Base-by-base conservation (phyloP, 441 rosid species). In the Gossypium aridum region DNA sequence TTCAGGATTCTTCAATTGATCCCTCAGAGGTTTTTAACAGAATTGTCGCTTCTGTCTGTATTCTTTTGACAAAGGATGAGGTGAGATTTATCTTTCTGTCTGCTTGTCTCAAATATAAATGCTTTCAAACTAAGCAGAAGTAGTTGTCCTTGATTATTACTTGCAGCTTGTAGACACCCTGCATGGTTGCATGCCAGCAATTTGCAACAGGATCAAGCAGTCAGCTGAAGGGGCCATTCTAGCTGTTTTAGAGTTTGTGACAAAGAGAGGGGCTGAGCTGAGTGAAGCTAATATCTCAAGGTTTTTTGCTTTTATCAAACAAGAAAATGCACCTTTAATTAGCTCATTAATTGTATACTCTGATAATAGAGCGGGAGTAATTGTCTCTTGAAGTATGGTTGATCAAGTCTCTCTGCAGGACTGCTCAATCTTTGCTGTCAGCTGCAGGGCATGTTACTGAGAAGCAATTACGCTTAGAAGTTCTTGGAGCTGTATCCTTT, bases 1-100 rank as follows among this genome's bases (percentile, higher is more conserved):
- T 83, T 76, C 96, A 96, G 99, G 98, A 96, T 88, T 94, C 98
- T 78, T 96, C 99, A 60, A 96, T 96, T 76, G 99, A 96, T 83
- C 99, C 98, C 63, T 96, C 99, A 17, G 98, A 96, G 84, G 97
- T 96, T 86, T 94, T 92, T 73, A 94, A 96, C 87, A 87, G 99
- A 88, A 89, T 96, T 76, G 91, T 94, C 76, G 88, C 94, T 53
- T 94, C 98, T 69, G 78, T 89, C 65, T 90, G 97, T 87, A 78
- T 80, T 75, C 89, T 94, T 75, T 78, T 96, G 80, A 86, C 89
- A 12, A 88, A 84, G 83, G 90, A 90, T 45, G 99, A 96, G 98
- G 98, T 94, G 83, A 53, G 70, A 34, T 77, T 84, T 75, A 73
- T 74, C 55, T 65, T 51, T 64, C n/a, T n/a, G n/a, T 60, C 75